Percentiles rank a stretch among this genome's conserved stretches.
Evolutionary conservation across 352 stramenopile species (phyloP).

Genomic region (Plasmopara viticola): DNA sequence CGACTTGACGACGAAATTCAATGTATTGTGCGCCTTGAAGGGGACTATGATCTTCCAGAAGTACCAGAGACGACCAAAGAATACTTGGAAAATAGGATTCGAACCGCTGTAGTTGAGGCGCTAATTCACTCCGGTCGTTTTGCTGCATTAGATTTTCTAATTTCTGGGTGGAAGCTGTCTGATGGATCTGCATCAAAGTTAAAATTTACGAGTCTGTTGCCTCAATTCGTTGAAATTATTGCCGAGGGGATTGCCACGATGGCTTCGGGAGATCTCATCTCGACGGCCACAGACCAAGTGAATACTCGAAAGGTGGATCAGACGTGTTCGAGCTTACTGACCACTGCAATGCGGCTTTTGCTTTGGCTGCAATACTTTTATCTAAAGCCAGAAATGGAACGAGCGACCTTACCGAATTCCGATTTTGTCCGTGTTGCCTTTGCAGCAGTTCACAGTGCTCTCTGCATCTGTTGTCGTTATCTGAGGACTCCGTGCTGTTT

Average conservation of each 20-base stretch:
- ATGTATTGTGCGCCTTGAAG: constrained; percentile 27
- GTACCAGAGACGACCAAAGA: constrained; percentile 39
- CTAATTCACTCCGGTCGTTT: constrained; percentile 43
- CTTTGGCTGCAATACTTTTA: constrained; percentile 68
- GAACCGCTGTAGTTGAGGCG: constrained; percentile 36
- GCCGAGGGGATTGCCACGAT: constrained; percentile 46
- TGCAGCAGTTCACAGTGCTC: constrained; percentile 66
- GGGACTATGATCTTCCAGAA: constrained; percentile 31
- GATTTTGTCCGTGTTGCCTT: constrained; percentile 61
- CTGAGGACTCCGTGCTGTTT: constrained; percentile 65
- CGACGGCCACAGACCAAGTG: constrained; percentile 38
- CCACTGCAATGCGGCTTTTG: constrained; percentile 41
- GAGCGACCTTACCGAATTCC: constrained; percentile 24
- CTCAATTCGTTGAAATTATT: constrained; percentile 54
- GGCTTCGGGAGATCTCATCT: constrained; percentile 48
- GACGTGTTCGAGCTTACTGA: constrained; percentile 54
- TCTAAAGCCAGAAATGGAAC: constrained; percentile 30
- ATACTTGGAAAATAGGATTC: constrained; percentile 30
- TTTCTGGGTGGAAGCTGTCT: constrained; percentile 37
- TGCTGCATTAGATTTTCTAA: constrained; percentile 52
- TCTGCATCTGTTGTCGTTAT: constrained; percentile 62
- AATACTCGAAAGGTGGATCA: constrained; percentile 63
- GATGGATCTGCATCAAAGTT: constrained; percentile 9
- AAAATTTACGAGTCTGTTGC: constrained; percentile 36
- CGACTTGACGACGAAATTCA: constrained; percentile 47